phyloP scores from a whole-genome alignment of 495 filamentous ascomycete genomes.

The Margaritispora aquatica region DNA sequence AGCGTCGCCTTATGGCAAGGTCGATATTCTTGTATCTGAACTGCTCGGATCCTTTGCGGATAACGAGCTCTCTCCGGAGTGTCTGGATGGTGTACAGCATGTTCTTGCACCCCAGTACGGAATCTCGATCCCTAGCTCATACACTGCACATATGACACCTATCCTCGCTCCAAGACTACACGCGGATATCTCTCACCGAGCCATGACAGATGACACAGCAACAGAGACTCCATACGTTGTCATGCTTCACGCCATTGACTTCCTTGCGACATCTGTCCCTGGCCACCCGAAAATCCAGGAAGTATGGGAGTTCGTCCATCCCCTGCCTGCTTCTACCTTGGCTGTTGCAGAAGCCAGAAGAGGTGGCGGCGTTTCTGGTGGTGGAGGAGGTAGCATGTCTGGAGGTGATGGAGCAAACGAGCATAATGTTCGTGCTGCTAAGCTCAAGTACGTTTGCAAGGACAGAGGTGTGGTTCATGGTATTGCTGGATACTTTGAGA shows the following conservation, averaged over 20 bases:
- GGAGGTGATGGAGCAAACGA: constrained; percentile 64
- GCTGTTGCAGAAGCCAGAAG: constrained; percentile 49
- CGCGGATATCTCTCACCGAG: constrained; percentile 64
- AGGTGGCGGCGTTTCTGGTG: constrained; percentile 40
- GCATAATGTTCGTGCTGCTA: constrained; percentile 77
- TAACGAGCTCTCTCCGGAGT: constrained; percentile 88
- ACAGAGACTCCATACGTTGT: constrained; percentile 87
- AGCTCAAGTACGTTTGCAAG: constrained; percentile 63
- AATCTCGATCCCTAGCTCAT: constrained; percentile 88
- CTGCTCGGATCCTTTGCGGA: constrained; percentile 89
- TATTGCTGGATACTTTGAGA: constrained; percentile 92
- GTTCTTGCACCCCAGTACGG: constrained; percentile 67
- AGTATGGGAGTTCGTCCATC: constrained; percentile 66
- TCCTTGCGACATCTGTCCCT: constrained; percentile 55
- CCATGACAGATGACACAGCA: constrained; percentile 55
- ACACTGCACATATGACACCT: constrained; percentile 85
- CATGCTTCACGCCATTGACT: constrained; percentile 84
- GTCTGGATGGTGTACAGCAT: constrained; percentile 82
- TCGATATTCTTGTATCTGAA: constrained; percentile 93
- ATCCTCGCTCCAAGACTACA: constrained; percentile 85
- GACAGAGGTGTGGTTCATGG: constrained; percentile 84
- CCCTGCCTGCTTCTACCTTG: constrained; percentile 38
- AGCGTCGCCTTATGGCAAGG: constrained; percentile 43
- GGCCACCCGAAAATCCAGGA: constrained; percentile 52
- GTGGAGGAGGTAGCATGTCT: constrained; percentile 53